Base-by-base conservation (phyloP, 768 basidiomycete species). In the Suillus lakei region DNA sequence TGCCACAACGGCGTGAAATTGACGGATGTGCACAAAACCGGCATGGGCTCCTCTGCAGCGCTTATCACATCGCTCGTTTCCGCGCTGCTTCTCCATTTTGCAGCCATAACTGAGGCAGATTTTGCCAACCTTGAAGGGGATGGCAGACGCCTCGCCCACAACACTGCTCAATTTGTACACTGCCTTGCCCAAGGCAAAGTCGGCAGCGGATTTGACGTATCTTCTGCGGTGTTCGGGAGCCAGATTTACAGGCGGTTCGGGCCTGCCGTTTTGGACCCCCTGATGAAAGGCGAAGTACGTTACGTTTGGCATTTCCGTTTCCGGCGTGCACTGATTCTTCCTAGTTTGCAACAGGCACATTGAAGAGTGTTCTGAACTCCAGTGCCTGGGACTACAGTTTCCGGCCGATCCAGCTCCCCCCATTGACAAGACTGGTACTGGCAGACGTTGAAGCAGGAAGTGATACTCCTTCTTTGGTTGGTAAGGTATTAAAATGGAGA, bases 151-250 rank as follows among this genome's bases (percentile, higher is more conserved):
- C 78, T 98, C 21, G 90, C 93, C 0, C 98, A 99, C 77, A 98
- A 98, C 75, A 85, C 93, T 50, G 90, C 98, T 5, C 98, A 99
- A 74, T 98, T 91, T 74, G 87, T 95, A 8, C 98, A 99, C 76
- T 98, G 96, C 73, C 82, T 96, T 43, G 98, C 97, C 0, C 98
- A 99, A 79, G 98, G 98, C 46, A 99, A 99, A 79, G 91, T 99
- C 18, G 98, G 98, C 36, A 95, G 93, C 72, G 98, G 98, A 7
- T 99, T 99, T 79, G 98, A 99, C 72, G 93, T 99, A 55, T 89
- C 94, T 7, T 88, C 95, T 0, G 97, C 97, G 1, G 92, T 94
- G 3, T 99, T 92, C 76, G 98, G 98, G 28, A 96, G 95, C 72
- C 97, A 99, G 71, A 73, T 95, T 8, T 99, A 99, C 79, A 91